These are phyloP conservation scores for Phylloporus gajari DNA, from an alignment of 1,284 basidiomycete genomes.

Conservation along the genomic window DNA sequence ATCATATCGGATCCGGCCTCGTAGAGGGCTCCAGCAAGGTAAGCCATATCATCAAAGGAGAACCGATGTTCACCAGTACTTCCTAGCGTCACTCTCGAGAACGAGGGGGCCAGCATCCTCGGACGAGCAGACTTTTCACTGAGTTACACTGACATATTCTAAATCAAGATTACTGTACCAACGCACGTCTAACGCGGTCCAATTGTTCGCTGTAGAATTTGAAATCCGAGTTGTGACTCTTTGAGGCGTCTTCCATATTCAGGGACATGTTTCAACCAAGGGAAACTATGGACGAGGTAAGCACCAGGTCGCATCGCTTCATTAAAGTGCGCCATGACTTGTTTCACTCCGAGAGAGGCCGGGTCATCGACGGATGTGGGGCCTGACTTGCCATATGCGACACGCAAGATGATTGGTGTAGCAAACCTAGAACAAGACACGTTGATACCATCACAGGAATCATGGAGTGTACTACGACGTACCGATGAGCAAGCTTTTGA, in stretches of 20 bases:
- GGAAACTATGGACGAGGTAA: constrained; percentile 69
- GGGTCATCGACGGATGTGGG: constrained; percentile 64
- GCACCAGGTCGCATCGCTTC: constrained; percentile 63
- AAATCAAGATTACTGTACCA: constrained; percentile 49
- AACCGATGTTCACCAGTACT: too few relatives aligned
- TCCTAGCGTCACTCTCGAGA: too few relatives aligned
- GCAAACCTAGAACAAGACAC: constrained; percentile 57
- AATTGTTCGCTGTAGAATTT: constrained; percentile 63
- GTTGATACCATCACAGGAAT: too few relatives aligned
- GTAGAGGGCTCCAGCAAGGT: too few relatives aligned
- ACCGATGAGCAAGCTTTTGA: constrained; percentile 44
- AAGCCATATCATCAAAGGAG: too few relatives aligned
- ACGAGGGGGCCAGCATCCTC: too few relatives aligned
- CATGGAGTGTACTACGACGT: constrained; percentile 3
- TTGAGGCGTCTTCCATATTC: constrained; percentile 28
- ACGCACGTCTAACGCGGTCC: constrained; percentile 52
- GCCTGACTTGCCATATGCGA: constrained; percentile 70
- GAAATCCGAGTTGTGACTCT: constrained; percentile 67
- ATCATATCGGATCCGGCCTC: too few relatives aligned
- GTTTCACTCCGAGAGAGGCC: constrained; percentile 63
- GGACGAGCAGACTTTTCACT: not conserved
- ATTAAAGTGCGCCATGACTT: constrained; percentile 61
- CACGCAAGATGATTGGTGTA: constrained; percentile 68
- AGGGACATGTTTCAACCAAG: constrained; percentile 58
- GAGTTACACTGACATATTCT: not conserved